phyloP scores from a whole-genome alignment of 441 rosid species.

The Gossypium davidsonii region DNA sequence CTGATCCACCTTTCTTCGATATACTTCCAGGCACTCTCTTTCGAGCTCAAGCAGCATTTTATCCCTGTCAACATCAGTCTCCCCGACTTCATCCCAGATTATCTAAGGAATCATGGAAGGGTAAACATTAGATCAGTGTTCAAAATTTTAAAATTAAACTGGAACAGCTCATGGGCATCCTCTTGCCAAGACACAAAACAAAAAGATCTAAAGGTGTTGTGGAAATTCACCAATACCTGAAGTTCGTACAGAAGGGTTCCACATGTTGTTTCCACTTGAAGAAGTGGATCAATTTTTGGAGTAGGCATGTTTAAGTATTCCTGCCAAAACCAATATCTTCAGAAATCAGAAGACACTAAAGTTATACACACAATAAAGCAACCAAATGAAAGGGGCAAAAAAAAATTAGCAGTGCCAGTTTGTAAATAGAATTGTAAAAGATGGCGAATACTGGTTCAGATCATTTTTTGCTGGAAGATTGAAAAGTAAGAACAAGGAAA shows the following conservation, averaged over 20 bases:
- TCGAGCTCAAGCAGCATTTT: slow-evolving; percentile 87
- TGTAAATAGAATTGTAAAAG: not conserved
- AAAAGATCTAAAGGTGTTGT: not conserved
- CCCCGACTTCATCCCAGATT: slow-evolving; percentile 99
- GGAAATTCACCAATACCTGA: slow-evolving; percentile 25
- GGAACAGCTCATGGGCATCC: not conserved
- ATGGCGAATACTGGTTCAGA: not conserved
- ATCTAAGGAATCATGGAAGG: slow-evolving; percentile 34
- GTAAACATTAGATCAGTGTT: not conserved
- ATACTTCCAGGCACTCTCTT: slow-evolving; percentile 87
- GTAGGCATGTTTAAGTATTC: slow-evolving; percentile 36
- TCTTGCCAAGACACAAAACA: not conserved
- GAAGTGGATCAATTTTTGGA: slow-evolving; percentile 37
- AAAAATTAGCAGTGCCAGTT: not conserved
- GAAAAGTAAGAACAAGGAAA: not conserved
- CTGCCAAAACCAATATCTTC: slow-evolving; percentile 15
- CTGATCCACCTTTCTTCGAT: slow-evolving; percentile 85
- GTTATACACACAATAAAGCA: not conserved
- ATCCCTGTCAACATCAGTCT: slow-evolving; percentile 71
- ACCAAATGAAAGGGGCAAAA: not conserved
- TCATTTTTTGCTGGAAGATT: not conserved
- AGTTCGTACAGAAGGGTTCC: slow-evolving; percentile 61
- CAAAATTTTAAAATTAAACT: not conserved
- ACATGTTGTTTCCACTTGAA: slow-evolving; percentile 69
- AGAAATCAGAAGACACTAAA: not conserved